Conservation (phyloP, 345 rosid genomes). For the Brassica rapa region DNA sequence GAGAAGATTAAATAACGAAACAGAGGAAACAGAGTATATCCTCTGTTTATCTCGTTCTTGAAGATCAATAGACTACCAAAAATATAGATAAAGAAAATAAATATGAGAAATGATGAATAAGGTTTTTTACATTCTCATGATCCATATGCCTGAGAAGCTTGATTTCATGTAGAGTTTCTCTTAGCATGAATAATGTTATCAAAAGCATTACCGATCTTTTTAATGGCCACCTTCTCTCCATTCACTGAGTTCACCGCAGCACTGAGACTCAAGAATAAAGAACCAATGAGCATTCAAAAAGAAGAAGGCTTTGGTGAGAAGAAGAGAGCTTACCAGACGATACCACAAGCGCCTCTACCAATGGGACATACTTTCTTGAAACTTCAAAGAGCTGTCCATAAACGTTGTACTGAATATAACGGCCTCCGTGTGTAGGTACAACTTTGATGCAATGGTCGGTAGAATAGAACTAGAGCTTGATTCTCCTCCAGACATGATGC, state of each 20-base stretch:
- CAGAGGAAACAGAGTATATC: slow-evolving; percentile 6
- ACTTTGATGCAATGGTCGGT: not conserved
- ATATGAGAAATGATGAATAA: not conserved
- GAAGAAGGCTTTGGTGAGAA: not conserved
- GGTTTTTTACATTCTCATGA: slow-evolving; percentile 84
- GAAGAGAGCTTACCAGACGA: slow-evolving; percentile 51
- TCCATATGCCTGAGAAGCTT: slow-evolving; percentile 93
- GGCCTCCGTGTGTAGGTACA: not conserved
- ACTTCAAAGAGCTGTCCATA: slow-evolving; percentile 97
- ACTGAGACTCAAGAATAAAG: slow-evolving; percentile 8
- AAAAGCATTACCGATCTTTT: slow-evolving; percentile 96
- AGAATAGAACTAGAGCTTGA: not conserved
- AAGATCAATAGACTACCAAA: not conserved
- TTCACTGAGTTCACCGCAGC: slow-evolving; percentile 79
- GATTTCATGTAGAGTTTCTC: slow-evolving; percentile 77
- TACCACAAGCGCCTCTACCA: slow-evolving; percentile 58
- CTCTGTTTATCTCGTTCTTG: not conserved
- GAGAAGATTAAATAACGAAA: not conserved
- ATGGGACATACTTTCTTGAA: slow-evolving; percentile 86
- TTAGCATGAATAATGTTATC: slow-evolving; percentile 50
- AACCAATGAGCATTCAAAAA: slow-evolving; percentile 24
- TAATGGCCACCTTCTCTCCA: slow-evolving; percentile 87
- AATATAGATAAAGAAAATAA: too few species aligned
- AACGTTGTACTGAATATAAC: not conserved
- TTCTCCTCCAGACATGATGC: slow-evolving; percentile 41